These are phyloP conservation scores for Tricholoma sp. DNA, from an alignment of 768 basidiomycete genomes.

Conservation along the genomic window DNA sequence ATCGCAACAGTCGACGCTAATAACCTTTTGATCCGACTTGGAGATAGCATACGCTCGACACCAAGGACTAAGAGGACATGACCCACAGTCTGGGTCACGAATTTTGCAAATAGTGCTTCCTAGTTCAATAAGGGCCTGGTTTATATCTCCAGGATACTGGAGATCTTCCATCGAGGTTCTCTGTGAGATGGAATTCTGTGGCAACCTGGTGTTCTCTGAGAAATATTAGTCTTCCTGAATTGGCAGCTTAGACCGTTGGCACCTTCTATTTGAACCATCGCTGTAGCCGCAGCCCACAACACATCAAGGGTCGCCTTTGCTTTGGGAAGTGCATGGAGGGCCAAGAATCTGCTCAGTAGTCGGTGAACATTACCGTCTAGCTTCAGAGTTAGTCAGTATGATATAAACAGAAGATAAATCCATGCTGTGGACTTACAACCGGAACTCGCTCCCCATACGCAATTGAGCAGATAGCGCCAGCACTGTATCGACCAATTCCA, in stretches of 20 bases:
- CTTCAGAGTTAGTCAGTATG: constrained; percentile 30
- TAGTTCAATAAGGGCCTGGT: constrained; percentile 92
- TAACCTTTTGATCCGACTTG: constrained; percentile 4
- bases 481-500: constrained; percentile 86
- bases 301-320: constrained; percentile 71
- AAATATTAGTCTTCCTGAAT: neutral
- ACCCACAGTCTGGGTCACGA: constrained; percentile 65
- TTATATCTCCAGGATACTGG: constrained; percentile 73
- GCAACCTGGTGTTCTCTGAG: neutral
- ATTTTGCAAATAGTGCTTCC: constrained; percentile 92
- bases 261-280: constrained; percentile 45
- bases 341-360: constrained; percentile 77
- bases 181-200: neutral
- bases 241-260: constrained; percentile 10
- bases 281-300: constrained; percentile 75
- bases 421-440: constrained; percentile 52
- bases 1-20: neutral
- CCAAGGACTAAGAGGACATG: constrained; percentile 65
- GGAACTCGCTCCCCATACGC: constrained; percentile 81
- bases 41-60: constrained; percentile 56
- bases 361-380: constrained; percentile 89
- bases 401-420: constrained; percentile 3
- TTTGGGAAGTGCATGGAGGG: constrained; percentile 78
- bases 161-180: constrained; percentile 7
- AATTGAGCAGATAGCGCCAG: constrained; percentile 81